Base-by-base conservation (phyloP, 2,329 filamentous ascomycete genomes). In the Aspergillus transmontanensis region DNA sequence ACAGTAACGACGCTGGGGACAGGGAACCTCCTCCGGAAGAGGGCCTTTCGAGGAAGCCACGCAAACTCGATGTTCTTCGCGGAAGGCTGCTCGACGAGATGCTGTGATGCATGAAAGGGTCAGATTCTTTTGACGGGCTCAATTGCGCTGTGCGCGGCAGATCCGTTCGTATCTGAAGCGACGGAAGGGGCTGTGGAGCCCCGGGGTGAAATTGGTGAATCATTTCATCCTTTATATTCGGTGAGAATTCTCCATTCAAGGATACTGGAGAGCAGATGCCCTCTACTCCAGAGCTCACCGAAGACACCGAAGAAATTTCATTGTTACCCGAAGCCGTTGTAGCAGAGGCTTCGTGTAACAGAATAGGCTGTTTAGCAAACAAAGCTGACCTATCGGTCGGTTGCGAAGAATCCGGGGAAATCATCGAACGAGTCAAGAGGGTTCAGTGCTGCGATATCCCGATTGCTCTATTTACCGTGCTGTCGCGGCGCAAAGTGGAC, bases 1-100 rank as follows among this genome's bases (percentile, higher is more conserved):
- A 86, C n/a, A 90, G 83, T 34, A 85, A 81, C 4, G 90, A 93
- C 70, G 86, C 90, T 14, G 89, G 84, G 1, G 87, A 83, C 23
- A 83, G 70, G 1, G 81, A 82, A 14, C 78, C 80, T 5, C 78
- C 75, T 58, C 77, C 80, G 14, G 79, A 78, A 50, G 77, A 71
- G 5, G 76, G 64, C 14, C 74, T 73, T 30, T 73, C 74, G 28
- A 80, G 72, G 19, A 78, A 71, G 10, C 76, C 76, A 64, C 79
- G 76, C 30, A 82, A 66, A 69, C 82, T 83, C 26, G 81, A 79
- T 6, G 79, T 80, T 36, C 82, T 78, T 43, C 73, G 77, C 4
- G 78, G 78, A 26, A 82, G 70, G 63, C 80, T 81, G 48, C 76
- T 73, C 2, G 79, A 76, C 23, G 80, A 82, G 21, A 75, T 61